Base-by-base conservation (phyloP, 2,329 filamentous ascomycete species). In the Elsinoe batatas region DNA sequence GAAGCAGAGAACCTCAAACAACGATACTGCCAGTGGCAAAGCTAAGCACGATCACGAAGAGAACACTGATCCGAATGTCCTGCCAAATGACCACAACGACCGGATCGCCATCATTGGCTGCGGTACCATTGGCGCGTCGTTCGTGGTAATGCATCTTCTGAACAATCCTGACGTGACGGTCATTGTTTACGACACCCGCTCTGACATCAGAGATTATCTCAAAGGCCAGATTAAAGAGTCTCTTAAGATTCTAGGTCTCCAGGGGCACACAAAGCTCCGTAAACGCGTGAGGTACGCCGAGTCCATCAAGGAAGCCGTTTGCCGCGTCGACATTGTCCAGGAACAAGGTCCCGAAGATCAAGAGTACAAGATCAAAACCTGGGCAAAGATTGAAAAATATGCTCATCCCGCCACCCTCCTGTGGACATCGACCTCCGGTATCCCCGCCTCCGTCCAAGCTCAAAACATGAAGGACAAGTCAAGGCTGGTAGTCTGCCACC, bases 361-460 rank as follows among this genome's bases (percentile, higher is more conserved):
- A 0, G 56, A 67, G 0, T 79, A 80, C 64, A 83, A 83, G 59
- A 68, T 69, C 36, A 62, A 62, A 0, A 67, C 80, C 18, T 82
- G 80, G 79, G 64, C 70, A 0, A 62, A 76, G 20, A 71, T 83
- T 5, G 74, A 80, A 57, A 58, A 67, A 1, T 61, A 75, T 33
- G 76, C 77, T 0, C 68, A 69, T 0, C 57, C 62, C 3, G 59
- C 68, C 7, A 73, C 78, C 0, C 69, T 81, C 15, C 67, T 83
- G 50, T 83, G 79, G 79, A 79, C 74, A 36, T 78, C 74, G 55
- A 82, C 80, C 0, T 78, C 74, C 1, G 80, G 80, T 0, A 82
- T 83, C 26, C 72, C 77, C 0, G 77, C 79, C 0, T 79, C 76
- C 0, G 67, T 66, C 20, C 79, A 82, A 59, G 66, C 65, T 7